A percentile compares a stretch with the other conserved stretches of the same genome.
Conservation (phyloP, 23 red algal species). For the Gracilaria domingensis region DNA sequence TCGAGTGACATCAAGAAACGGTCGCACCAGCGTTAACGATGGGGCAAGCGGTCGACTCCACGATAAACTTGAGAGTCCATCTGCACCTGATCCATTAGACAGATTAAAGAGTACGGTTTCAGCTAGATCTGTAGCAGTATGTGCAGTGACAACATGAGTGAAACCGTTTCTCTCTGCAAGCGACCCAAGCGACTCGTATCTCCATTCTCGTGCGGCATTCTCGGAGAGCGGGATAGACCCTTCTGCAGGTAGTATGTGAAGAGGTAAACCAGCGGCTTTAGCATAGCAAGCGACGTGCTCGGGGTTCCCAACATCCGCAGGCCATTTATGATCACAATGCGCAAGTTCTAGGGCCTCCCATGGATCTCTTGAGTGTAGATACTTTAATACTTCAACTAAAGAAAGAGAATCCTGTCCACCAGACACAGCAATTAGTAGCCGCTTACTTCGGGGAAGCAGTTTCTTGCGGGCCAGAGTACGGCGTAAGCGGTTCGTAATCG, state of each 20-base stretch:
- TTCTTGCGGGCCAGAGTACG: slow-evolving; percentile 24
- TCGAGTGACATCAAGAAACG: slow-evolving; percentile 62
- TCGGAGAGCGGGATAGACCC: slow-evolving; percentile 40
- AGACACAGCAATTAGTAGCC: slow-evolving; percentile 67
- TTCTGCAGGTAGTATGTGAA: slow-evolving; percentile 44
- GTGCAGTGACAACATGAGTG: slow-evolving; percentile 44
- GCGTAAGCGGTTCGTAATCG: slow-evolving; percentile 48
- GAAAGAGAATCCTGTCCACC: slow-evolving; percentile 77
- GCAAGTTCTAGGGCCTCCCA: slow-evolving; percentile 62
- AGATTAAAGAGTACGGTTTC: slow-evolving; percentile 76
- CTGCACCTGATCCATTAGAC: slow-evolving; percentile 56
- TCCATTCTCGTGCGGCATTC: slow-evolving; percentile 73
- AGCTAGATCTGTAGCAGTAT: slow-evolving; percentile 71
- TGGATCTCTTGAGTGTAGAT: slow-evolving; percentile 15
- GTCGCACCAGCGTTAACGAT: slow-evolving; percentile 52
- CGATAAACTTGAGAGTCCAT: slow-evolving; percentile 50
- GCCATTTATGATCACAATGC: slow-evolving; percentile 77
- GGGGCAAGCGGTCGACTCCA: slow-evolving; percentile 44
- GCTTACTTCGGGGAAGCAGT: slow-evolving; percentile 35
- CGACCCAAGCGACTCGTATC: slow-evolving; percentile 51
- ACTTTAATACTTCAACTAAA: slow-evolving; percentile 42
- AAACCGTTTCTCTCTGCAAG: slow-evolving; percentile 37
- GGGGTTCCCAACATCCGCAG: slow-evolving; percentile 57
- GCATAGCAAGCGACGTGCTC: slow-evolving; percentile 67
- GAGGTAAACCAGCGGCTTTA: slow-evolving; percentile 11